A percentile compares a stretch with the other conserved stretches of the same genome.
Evolutionary conservation across 2,329 filamentous ascomycete species (phyloP).

Genomic region (Myriangium duriaei): DNA sequence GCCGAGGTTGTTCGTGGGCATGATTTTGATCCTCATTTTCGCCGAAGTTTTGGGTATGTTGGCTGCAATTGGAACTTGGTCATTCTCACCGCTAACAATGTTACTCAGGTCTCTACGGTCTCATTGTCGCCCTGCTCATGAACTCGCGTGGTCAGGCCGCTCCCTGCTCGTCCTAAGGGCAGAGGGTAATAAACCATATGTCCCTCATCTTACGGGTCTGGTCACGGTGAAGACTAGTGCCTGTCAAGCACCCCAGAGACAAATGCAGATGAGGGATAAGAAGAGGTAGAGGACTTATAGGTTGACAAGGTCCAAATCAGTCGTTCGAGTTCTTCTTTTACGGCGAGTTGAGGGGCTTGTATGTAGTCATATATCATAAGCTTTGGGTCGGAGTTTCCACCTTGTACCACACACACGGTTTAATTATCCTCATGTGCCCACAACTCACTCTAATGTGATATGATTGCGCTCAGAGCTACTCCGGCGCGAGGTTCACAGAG

Average conservation of each 20-base stretch:
- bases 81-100: constrained; percentile 2
- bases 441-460: no score
- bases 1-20: constrained; percentile 82
- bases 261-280: not conserved
- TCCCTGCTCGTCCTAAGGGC: constrained; percentile 47
- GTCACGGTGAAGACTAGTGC: constrained; percentile 6
- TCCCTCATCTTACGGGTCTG: constrained; percentile 9
- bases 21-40: constrained; percentile 99
- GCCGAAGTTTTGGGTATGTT: constrained; percentile 88
- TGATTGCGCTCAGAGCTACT: no score
- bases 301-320: no score
- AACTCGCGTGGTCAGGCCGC: constrained; percentile 72
- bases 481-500: no score
- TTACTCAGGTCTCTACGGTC: constrained; percentile 77
- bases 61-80: constrained; percentile 8
- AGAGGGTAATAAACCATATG: no score
- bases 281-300: no score
- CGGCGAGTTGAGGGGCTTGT: not conserved
- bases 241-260: constrained; percentile 2
- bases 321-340: no score
- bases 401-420: not conserved
- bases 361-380: constrained; percentile 1
- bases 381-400: not conserved
- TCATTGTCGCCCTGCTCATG: constrained; percentile 98
- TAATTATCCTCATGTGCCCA: no score